Percentiles rank a stretch among this genome's conserved stretches.
Conservation (phyloP, 2,329 filamentous ascomycete genomes). For the Talaromyces pinophilus region DNA sequence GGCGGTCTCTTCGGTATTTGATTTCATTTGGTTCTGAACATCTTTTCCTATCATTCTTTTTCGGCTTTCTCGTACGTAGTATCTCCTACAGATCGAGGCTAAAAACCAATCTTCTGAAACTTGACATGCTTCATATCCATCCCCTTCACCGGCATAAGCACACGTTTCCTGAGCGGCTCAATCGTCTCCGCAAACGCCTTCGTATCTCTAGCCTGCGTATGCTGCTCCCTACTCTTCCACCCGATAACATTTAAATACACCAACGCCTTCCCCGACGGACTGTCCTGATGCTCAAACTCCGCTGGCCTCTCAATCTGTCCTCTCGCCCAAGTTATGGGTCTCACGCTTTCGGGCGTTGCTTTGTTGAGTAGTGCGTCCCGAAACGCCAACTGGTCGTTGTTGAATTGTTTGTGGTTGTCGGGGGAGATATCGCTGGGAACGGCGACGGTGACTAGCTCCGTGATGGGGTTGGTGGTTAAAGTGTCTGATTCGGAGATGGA, state of each 20-base stretch:
- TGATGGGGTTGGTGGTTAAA: conserved; percentile 46
- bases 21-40: conserved; percentile 32
- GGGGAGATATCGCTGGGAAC: conserved; percentile 40
- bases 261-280: conserved; percentile 45
- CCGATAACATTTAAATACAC: conserved; percentile 50
- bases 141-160: conserved; percentile 39
- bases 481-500: conserved; percentile 31
- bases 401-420: conserved; percentile 8
- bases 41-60: conserved; percentile 27
- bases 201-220: conserved; percentile 50
- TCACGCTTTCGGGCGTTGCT: conserved; percentile 33
- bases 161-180: conserved; percentile 44
- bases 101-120: conserved; percentile 36
- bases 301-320: conserved; percentile 42
- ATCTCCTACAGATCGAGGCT: not conserved
- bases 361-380: conserved; percentile 31
- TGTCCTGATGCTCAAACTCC: conserved; percentile 36
- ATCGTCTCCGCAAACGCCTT: conserved; percentile 49
- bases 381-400: conserved; percentile 27
- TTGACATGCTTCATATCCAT: conserved; percentile 50
- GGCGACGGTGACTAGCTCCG: conserved; percentile 52
- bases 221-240: conserved; percentile 55
- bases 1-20: conserved; percentile 24
- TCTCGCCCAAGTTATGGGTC: conserved; percentile 37
- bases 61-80: conserved; percentile 13